Conservation (phyloP, 768 basidiomycete species). For the Kwoniella botswanensis region DNA sequence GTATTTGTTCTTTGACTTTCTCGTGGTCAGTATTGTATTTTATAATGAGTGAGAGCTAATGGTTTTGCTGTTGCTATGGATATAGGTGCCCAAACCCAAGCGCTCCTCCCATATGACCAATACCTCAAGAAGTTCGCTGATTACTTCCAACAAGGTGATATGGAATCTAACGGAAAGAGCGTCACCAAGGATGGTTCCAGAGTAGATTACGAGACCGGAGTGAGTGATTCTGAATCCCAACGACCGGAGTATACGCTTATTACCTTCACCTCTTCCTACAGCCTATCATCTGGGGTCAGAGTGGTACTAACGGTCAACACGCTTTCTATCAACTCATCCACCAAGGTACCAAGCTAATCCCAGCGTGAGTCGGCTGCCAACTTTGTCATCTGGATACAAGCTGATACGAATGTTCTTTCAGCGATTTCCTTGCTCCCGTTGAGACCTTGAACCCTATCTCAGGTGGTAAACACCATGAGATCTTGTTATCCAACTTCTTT, state of each 20-base stretch:
- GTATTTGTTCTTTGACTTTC: neutral
- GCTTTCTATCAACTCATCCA: conserved; percentile 93
- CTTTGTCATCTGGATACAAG: conserved; percentile 53
- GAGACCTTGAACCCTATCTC: conserved; percentile 73
- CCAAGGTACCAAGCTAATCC: conserved; percentile 60
- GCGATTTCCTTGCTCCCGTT: conserved; percentile 56
- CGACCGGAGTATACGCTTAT: neutral
- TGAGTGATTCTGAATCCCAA: conserved; percentile 59
- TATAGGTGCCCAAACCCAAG: conserved; percentile 87
- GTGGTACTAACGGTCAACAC: conserved; percentile 98
- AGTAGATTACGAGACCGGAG: conserved; percentile 95
- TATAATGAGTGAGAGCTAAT: neutral
- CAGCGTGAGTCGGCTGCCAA: conserved; percentile 43
- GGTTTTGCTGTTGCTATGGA: neutral
- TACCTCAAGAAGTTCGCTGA: conserved; percentile 99
- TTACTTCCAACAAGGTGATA: conserved; percentile 99
- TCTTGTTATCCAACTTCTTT: conserved; percentile 96
- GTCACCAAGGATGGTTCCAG: conserved; percentile 91
- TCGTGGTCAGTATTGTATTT: neutral
- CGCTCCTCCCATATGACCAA: conserved; percentile 95
- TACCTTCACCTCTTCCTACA: conserved; percentile 52
- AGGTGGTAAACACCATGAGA: conserved; percentile 90
- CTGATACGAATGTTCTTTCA: conserved; percentile 11
- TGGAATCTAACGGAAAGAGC: conserved; percentile 99
- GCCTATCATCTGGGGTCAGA: conserved; percentile 99